Percentiles rank a stretch among this genome's conserved stretches.
Evolutionary conservation across 2,329 filamentous ascomycete species (phyloP).

Genomic region (Periconia macrospinosa): DNA sequence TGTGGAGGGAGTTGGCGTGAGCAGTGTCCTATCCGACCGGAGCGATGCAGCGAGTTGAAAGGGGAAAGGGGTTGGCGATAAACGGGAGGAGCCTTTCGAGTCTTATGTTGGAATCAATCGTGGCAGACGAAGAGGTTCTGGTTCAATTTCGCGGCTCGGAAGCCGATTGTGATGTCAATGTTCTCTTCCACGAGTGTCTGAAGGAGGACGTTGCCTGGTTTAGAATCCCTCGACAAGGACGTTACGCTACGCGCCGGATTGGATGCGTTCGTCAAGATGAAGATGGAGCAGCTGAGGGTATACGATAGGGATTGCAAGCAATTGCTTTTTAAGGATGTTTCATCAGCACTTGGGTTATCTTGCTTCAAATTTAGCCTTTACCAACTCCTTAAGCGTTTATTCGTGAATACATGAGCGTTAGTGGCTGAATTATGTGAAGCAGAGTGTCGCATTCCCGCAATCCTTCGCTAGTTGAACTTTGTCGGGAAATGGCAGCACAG

Average conservation of each 20-base stretch:
- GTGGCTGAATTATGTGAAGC: no score
- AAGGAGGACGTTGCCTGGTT: conserved; percentile 1
- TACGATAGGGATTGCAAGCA: conserved; percentile 13
- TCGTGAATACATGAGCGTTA: no score
- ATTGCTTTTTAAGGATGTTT: no score
- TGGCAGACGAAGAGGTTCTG: conserved; percentile 10
- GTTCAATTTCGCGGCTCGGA: conserved; percentile 5
- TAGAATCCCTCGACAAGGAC: conserved; percentile 2
- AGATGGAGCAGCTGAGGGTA: conserved; percentile 11
- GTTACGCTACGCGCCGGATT: background rate
- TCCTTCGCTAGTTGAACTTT: no score
- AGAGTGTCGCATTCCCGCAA: no score
- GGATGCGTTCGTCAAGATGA: conserved; percentile 1
- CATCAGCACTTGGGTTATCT: no score
- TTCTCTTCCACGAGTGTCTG: conserved; percentile 1
- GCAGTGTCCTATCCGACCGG: conserved; percentile 8
- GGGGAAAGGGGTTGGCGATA: background rate
- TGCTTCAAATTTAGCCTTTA: no score
- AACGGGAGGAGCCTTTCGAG: conserved; percentile 20
- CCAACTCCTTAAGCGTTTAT: no score
- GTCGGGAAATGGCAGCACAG: no score
- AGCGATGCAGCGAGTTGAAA: conserved; percentile 1
- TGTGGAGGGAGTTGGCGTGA: conserved; percentile 14
- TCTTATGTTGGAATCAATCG: conserved; percentile 6
- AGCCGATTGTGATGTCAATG: conserved; percentile 4